Base-by-base conservation (phyloP, 1,284 basidiomycete species). In the Austropuccinia psidii region DNA sequence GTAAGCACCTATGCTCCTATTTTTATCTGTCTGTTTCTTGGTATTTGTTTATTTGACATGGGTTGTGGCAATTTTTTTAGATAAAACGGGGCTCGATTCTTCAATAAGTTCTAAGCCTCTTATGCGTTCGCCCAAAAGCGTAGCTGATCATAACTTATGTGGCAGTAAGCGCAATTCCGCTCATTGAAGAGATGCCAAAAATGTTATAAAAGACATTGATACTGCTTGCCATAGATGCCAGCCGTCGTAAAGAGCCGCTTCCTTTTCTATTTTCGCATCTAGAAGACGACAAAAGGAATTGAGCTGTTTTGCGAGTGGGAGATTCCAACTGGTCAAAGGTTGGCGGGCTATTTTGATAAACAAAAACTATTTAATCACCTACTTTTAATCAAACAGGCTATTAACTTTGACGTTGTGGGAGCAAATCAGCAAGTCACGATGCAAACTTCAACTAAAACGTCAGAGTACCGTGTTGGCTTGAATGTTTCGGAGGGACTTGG, bases 261-360 rank as follows among this genome's bases (percentile, higher is more conserved):
- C 81, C 82, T 1, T 82, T 83, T 77, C 77, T 98, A 83, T 85
- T 98, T 73, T 95, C 93, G 29, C 93, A 94, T 83, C 85, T 88
- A 4, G 86, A 86, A 57, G 83, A 84, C 64, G 89, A 91, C 73
- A 86, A 89, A 54, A 87, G 91, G 19, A 91, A 93, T 77, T 89
- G 95, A 69, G 91, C 93, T 77, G 84, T 89, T 60, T 87, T 98
- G 80, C 88, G 86, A 74, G 83, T 96, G 13, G 89, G 87, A n/a
- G 88, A 95, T 76, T 96, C 94, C 1, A 82, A 83, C 50, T 98
- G 94, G 93, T 98, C 95, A 13, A 90, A 89, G 83, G 90, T 90
- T 33, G n/a, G 50, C 17, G 11, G 15, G n/a, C n/a, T 21, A 79
- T 50, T 79, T n/a, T n/a, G 74, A 21, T 9, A 3, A 45, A 45